A percentile compares a stretch with the other conserved stretches of the same genome.
Conservation (phyloP, 202 grass and related monocot genomes). For the Eragrostis tef region DNA sequence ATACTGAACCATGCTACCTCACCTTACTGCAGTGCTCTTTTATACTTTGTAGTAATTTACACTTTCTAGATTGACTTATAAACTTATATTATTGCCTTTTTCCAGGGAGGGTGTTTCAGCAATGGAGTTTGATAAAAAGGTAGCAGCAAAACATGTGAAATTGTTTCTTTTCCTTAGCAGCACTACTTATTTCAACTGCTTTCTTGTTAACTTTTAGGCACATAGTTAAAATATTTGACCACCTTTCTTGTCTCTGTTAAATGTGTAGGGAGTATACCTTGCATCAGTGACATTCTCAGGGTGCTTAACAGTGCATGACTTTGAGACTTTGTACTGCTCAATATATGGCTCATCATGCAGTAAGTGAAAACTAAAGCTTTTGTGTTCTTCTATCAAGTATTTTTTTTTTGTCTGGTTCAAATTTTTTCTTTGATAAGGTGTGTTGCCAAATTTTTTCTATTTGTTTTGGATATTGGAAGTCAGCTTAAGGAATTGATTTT, state of each 20-base stretch:
- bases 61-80: slow-evolving; percentile 32
- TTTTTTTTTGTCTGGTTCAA: slow-evolving; percentile 7
- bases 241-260: slow-evolving; percentile 38
- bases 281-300: slow-evolving; percentile 87
- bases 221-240: slow-evolving; percentile 33
- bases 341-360: slow-evolving; percentile 56
- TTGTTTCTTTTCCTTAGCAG: slow-evolving; percentile 32
- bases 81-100: slow-evolving; percentile 41
- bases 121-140: slow-evolving; percentile 92
- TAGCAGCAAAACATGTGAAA: slow-evolving; percentile 37
- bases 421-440: slow-evolving; percentile 23
- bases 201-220: background rate
- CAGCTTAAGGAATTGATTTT: slow-evolving; percentile 31
- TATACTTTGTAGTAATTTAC: slow-evolving; percentile 6
- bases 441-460: slow-evolving; percentile 24
- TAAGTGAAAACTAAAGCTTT: slow-evolving; percentile 58
- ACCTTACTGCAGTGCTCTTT: slow-evolving; percentile 15
- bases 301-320: slow-evolving; percentile 94
- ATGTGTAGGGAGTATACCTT: slow-evolving; percentile 85
- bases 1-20: background rate
- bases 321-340: slow-evolving; percentile 85
- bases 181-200: background rate
- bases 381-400: background rate
- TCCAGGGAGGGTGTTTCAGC: slow-evolving; percentile 71
- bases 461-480: slow-evolving; percentile 18